Conservation (phyloP, 768 basidiomycete genomes). For the Kwoniella heveanensis region DNA sequence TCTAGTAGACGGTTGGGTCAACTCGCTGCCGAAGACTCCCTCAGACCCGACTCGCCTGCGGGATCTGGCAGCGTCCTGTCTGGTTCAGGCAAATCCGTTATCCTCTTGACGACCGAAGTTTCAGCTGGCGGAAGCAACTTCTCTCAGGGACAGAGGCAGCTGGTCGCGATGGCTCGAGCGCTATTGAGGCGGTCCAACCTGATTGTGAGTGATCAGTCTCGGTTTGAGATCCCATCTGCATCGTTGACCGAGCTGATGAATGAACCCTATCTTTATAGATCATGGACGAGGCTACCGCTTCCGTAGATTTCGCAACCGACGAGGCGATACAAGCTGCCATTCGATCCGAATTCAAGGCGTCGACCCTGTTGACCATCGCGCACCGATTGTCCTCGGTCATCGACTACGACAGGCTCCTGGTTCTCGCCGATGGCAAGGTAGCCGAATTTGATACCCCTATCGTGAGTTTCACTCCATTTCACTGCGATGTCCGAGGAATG, state of each 20-base stretch:
- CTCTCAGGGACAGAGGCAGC: slow-evolving; percentile 85
- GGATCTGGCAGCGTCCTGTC: slow-evolving; percentile 6
- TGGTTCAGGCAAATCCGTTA: slow-evolving; percentile 36
- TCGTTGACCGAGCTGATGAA: background rate
- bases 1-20: slow-evolving; percentile 33
- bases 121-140: slow-evolving; percentile 87
- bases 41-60: slow-evolving; percentile 16
- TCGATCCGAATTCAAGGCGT: slow-evolving; percentile 52
- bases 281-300: slow-evolving; percentile 55
- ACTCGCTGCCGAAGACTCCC: slow-evolving; percentile 25
- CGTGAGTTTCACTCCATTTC: slow-evolving; percentile 26
- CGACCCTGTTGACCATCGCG: slow-evolving; percentile 55
- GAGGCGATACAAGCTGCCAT: slow-evolving; percentile 54
- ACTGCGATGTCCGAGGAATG: background rate
- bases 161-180: slow-evolving; percentile 53
- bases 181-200: slow-evolving; percentile 39
- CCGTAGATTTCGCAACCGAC: slow-evolving; percentile 56
- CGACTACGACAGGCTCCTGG: slow-evolving; percentile 55
- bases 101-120: slow-evolving; percentile 75
- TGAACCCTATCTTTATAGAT: too few species aligned
- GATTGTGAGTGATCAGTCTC: slow-evolving; percentile 33
- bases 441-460: slow-evolving; percentile 55
- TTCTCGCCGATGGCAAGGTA: slow-evolving; percentile 55
- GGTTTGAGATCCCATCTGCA: background rate
- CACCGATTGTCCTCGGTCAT: slow-evolving; percentile 53